Conservation (phyloP, 192 early-diverging fungal genomes). For the Backusella circina region DNA sequence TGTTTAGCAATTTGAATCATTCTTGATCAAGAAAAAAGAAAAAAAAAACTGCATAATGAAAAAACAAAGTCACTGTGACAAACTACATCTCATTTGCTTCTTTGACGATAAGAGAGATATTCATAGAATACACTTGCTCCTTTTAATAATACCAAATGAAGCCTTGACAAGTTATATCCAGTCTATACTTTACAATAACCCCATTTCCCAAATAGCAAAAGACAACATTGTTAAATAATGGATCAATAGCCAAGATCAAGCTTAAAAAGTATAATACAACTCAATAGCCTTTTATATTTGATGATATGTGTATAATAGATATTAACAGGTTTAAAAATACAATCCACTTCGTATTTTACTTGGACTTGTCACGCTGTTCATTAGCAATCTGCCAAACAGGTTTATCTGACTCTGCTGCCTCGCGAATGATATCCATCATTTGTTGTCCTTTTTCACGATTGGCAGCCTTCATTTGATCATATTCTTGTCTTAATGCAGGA, state of each 20-base stretch:
- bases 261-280: too few species aligned
- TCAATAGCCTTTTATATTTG: too few species aligned
- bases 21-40: background rate
- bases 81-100: too few species aligned
- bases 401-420: slow-evolving; percentile 25
- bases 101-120: too few species aligned
- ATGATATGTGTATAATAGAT: background rate
- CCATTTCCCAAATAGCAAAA: too few species aligned
- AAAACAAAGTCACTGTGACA: background rate
- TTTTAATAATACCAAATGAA: too few species aligned
- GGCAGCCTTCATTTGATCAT: slow-evolving; percentile 15
- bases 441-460: slow-evolving; percentile 16
- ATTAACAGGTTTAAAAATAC: background rate
- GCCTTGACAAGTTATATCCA: too few species aligned
- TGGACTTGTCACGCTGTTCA: background rate
- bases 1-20: background rate
- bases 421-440: slow-evolving; percentile 21
- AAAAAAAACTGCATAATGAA: background rate
- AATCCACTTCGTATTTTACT: background rate
- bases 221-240: too few species aligned
- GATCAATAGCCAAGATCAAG: too few species aligned
- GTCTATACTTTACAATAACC: too few species aligned
- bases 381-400: slow-evolving; percentile 25
- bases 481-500: slow-evolving; percentile 24
- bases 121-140: too few species aligned